phyloP scores from a whole-genome alignment of 2,329 filamentous ascomycete genomes.

The Fusarium mangiferae region DNA sequence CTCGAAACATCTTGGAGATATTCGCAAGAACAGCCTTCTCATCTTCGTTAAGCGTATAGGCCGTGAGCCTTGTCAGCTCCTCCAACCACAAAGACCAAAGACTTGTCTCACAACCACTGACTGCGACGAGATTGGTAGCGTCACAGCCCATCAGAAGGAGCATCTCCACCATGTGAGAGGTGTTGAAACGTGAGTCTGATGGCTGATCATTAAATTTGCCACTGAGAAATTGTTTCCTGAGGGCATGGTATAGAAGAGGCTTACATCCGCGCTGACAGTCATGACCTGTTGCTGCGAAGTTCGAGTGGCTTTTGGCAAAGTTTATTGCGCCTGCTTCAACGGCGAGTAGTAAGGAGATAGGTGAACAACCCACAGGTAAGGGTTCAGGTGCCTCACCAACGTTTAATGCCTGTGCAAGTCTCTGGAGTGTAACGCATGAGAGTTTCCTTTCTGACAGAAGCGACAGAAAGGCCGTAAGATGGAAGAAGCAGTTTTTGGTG shows the following conservation, averaged over 20 bases:
- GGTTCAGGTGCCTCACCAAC: too few species aligned
- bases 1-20: not conserved
- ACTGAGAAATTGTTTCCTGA: not conserved
- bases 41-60: not conserved
- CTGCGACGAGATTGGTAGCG: not conserved
- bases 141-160: not conserved
- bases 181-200: not conserved
- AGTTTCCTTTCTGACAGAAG: not conserved
- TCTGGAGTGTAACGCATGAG: not conserved
- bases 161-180: not conserved
- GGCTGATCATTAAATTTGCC: not conserved
- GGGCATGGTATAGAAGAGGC: not conserved
- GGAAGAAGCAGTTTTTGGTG: not conserved
- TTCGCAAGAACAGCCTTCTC: not conserved
- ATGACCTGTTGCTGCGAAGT: not conserved
- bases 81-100: not conserved
- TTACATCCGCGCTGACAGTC: not conserved
- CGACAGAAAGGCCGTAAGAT: not conserved
- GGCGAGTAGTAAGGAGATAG: too few species aligned
- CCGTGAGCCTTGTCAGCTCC: not conserved
- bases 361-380: too few species aligned
- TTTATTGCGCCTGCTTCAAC: not conserved
- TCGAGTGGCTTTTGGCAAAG: not conserved
- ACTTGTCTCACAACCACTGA: not conserved
- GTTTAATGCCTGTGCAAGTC: not conserved